Conservation (phyloP, 202 grass and related monocot species). For the Schoenoplectus tabernaemontani region DNA sequence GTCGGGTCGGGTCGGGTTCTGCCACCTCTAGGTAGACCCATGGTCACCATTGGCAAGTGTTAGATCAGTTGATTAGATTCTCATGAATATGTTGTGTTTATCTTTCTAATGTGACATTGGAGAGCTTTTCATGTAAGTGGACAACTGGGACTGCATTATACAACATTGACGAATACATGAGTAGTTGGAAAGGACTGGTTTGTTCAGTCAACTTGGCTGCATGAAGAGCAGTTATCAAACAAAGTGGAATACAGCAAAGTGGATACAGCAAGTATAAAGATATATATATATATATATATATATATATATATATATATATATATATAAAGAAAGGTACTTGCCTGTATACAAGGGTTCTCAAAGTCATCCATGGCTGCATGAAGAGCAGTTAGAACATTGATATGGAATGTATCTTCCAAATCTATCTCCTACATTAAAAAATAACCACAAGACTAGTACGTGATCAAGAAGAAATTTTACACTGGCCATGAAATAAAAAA, state of each 20-base stretch:
- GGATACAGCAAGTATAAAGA: not conserved
- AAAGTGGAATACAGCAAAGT: not conserved
- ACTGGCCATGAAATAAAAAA: not conserved
- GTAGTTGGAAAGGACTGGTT: not conserved
- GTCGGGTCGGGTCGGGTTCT: too few species aligned
- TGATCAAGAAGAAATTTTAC: not conserved
- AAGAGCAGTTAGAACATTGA: conserved; percentile 48
- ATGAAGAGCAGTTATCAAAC: too few species aligned
- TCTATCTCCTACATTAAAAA: conserved; percentile 27
- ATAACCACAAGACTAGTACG: not conserved
- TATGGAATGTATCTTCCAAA: conserved; percentile 48
- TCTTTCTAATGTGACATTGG: not conserved
- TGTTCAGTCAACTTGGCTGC: not conserved
- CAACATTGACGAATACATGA: not conserved
- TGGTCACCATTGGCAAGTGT: not conserved
- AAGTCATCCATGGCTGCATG: conserved; percentile 69
- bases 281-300: too few species aligned
- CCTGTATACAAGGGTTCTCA: conserved; percentile 72
- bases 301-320: too few species aligned
- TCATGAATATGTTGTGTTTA: not conserved
- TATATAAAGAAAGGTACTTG: conserved; percentile 47
- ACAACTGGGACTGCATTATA: not conserved
- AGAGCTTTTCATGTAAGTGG: not conserved
- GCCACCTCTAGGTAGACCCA: not conserved
- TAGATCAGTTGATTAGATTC: not conserved